Base-by-base conservation (phyloP, 2,329 filamentous ascomycete genomes). In the Fusarium caatingaense region DNA sequence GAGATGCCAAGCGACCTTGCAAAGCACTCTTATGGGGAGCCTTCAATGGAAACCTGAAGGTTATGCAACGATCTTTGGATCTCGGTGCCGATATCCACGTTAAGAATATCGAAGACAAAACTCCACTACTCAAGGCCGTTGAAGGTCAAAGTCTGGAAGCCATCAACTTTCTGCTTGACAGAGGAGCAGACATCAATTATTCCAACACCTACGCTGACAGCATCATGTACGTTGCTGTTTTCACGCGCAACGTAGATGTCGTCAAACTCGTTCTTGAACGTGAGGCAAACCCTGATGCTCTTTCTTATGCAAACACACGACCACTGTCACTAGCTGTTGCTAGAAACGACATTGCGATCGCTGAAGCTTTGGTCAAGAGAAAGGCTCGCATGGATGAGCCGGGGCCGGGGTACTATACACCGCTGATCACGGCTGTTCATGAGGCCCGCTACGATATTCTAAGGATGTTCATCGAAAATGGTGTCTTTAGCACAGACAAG, bases 1-100 rank as follows among this genome's bases (percentile, higher is more conserved):
- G 5, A 3, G 54, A 68, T 56, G 40, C 53, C 7, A 25, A 18
- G 2, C 13, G 6, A 7, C 6, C 3, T 4, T 47, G 45, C 4
- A 58, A 21, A 5, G 54, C 65, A 0, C 59, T 68, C 1, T 30
- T 6, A 6, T 65, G 60, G 59, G 56, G 46, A 13, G 34, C 55
- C 8, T 15, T 13, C 10, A 21, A 25, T 10, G 60, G 49, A 3
- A 16, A 40, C 2, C 2, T 37, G 1, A 18, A 56, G 1, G 40
- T 37, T 1, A 30, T 68, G 7, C 10, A 53, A 6, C 32, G n/a
- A 21, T 53, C 65, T 2, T 2, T 68, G 0, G 13, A 28, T 3
- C 25, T 20, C 3, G 60, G 45, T 5, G 50, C 49, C n/a, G 20
- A 51, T 21, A 18, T 62, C 1, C 37, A 55, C 4, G 18, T 5